Base-by-base conservation (phyloP, 768 basidiomycete genomes). In the Mycena epipterygia region DNA sequence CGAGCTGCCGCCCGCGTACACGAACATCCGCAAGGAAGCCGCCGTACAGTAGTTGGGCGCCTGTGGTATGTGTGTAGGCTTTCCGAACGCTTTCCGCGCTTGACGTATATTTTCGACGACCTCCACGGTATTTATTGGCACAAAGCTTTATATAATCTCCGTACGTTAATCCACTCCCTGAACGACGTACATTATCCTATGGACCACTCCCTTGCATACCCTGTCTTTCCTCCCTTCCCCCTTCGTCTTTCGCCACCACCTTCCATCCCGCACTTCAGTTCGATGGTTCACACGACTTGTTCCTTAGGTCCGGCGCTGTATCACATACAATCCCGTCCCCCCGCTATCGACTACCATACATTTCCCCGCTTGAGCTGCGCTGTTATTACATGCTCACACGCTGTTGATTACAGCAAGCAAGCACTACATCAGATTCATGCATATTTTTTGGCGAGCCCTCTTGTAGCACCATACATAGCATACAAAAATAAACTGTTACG, bases 1-100 rank as follows among this genome's bases (percentile, higher is more conserved):
- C 52, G 94, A 95, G 79, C 85, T 95, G 56, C 94, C 94, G 17
- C 94, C 94, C 2, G 93, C 93, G 33, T 95, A 95, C 79, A 93
- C 91, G 30, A 88, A 92, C 69, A 84, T 95, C 56, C 79, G 81
- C 67, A 83, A 72, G 68, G 29, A 32, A 52, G 32, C 37, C 37
- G 16, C 37, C 16, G 37, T 16, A 16, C 37, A 51, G 27, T 5
- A 30, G 16, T 51, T 30, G 21, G 8, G 25, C 16, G 44, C 30
- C 49, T 64, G 58, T 49, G 67, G 67, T 48, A 48, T 68, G 59
- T 61, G 59, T 68, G 32, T 51, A 13, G 52, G 49, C 25, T 37
- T 48, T 8, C 5, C 19, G 2, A 1, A 6, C 46, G 23, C n/a
- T n/a, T n/a, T 39, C 56, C 19, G 63, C 57, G 48, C 49, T 60